Percentiles rank a stretch among this genome's conserved stretches.
phyloP scores from a whole-genome alignment of 2,329 filamentous ascomycete species.

The Xylariaceae sp. region DNA sequence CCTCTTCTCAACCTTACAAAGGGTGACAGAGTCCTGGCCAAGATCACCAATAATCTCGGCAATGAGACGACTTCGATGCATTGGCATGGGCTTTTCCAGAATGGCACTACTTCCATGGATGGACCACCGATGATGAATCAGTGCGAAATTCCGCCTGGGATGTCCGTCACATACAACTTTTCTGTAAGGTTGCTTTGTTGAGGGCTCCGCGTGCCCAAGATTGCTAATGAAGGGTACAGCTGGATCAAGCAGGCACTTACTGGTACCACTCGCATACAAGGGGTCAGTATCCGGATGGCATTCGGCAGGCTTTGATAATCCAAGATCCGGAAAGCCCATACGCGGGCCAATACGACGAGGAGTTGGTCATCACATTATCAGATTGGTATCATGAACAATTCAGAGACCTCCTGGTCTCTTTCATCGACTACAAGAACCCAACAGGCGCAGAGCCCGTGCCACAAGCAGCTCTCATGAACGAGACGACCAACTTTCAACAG shows the following conservation, averaged over 20 bases:
- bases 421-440: slow-evolving; percentile 53
- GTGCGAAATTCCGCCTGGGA: slow-evolving; percentile 60
- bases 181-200: slow-evolving; percentile 45
- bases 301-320: slow-evolving; percentile 61
- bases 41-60: slow-evolving; percentile 55
- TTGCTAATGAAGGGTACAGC: slow-evolving; percentile 31
- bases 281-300: slow-evolving; percentile 67
- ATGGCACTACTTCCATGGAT: slow-evolving; percentile 67
- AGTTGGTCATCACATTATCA: slow-evolving; percentile 60
- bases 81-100: slow-evolving; percentile 70
- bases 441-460: slow-evolving; percentile 64
- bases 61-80: slow-evolving; percentile 62
- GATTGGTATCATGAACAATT: slow-evolving; percentile 68
- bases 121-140: slow-evolving; percentile 64
- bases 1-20: slow-evolving; percentile 60
- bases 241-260: slow-evolving; percentile 67
- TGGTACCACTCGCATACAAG: slow-evolving; percentile 73
- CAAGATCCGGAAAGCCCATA: slow-evolving; percentile 61
- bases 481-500: slow-evolving; percentile 58
- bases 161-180: slow-evolving; percentile 67
- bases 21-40: slow-evolving; percentile 59
- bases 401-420: slow-evolving; percentile 40
- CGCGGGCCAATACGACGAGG: slow-evolving; percentile 54
- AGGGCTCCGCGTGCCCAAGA: background rate
- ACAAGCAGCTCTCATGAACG: slow-evolving; percentile 66